A percentile compares a stretch with the other conserved stretches of the same genome.
Evolutionary conservation across 2,329 filamentous ascomycete species (phyloP).

Genomic region (Alternaria gansuensis): DNA sequence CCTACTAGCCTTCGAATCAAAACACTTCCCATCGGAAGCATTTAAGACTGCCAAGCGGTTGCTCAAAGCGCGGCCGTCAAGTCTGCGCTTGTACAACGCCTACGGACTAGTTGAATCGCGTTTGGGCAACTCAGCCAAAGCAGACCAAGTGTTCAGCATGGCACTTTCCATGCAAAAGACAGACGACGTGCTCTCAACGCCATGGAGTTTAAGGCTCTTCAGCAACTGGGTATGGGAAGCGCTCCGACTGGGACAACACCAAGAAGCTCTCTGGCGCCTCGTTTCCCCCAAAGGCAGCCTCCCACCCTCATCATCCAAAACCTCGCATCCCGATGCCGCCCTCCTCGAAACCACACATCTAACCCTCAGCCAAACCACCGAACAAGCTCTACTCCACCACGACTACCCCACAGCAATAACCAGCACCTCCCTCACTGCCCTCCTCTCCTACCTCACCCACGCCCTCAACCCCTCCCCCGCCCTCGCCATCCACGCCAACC

Average conservation of each 20-base stretch:
- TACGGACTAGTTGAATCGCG: slow-evolving; percentile 77
- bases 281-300: slow-evolving; percentile 39
- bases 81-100: slow-evolving; percentile 76
- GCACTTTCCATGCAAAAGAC: slow-evolving; percentile 68
- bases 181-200: slow-evolving; percentile 63
- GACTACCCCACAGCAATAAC: slow-evolving; percentile 58
- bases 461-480: slow-evolving; percentile 47
- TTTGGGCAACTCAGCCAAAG: slow-evolving; percentile 65
- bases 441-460: slow-evolving; percentile 72
- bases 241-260: slow-evolving; percentile 58
- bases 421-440: slow-evolving; percentile 68
- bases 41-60: slow-evolving; percentile 77
- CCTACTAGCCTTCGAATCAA: slow-evolving; percentile 71
- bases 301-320: slow-evolving; percentile 2
- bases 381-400: slow-evolving; percentile 63
- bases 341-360: slow-evolving; percentile 28
- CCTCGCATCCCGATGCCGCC: slow-evolving; percentile 20
- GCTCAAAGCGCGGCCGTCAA: slow-evolving; percentile 72
- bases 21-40: slow-evolving; percentile 62
- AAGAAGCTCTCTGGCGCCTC: slow-evolving; percentile 47
- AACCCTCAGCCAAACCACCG: slow-evolving; percentile 49
- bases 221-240: slow-evolving; percentile 71
- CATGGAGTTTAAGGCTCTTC: slow-evolving; percentile 58
- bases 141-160: slow-evolving; percentile 71
- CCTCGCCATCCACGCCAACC: slow-evolving; percentile 50